Conservation (phyloP, 2,329 filamentous ascomycete species). For the Cercospora citrullina region DNA sequence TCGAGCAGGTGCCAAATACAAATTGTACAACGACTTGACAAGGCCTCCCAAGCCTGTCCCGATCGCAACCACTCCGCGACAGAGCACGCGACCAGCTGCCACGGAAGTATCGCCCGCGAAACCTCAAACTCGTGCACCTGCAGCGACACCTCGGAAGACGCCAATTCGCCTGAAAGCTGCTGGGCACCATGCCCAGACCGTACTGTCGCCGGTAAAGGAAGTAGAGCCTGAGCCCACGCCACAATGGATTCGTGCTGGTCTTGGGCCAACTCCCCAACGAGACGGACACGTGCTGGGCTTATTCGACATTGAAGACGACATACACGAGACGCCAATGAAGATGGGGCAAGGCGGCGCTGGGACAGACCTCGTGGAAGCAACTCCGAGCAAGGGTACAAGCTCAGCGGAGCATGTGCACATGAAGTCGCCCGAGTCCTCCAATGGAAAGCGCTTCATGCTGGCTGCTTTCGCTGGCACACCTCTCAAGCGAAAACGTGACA, state of each 20-base stretch:
- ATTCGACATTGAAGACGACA: conserved; percentile 63
- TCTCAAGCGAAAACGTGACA: conserved; percentile 50
- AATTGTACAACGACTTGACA: conserved; percentile 69
- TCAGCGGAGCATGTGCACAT: conserved; percentile 24
- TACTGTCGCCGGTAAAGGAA: conserved; percentile 29
- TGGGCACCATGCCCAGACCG: neutral
- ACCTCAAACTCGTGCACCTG: neutral
- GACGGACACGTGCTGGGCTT: conserved; percentile 75
- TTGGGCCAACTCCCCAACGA: conserved; percentile 78
- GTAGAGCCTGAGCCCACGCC: conserved; percentile 36
- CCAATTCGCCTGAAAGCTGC: conserved; percentile 20
- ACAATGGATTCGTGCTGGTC: conserved; percentile 35
- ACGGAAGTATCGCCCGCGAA: conserved; percentile 20
- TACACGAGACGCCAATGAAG: conserved; percentile 26
- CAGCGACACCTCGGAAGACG: conserved; percentile 25
- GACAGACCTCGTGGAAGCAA: conserved; percentile 41
- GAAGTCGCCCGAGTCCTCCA: conserved; percentile 54
- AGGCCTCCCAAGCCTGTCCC: conserved; percentile 47
- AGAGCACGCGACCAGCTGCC: conserved; percentile 21
- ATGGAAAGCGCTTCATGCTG: conserved; percentile 59
- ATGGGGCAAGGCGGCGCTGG: neutral
- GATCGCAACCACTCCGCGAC: conserved; percentile 47
- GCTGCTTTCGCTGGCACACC: conserved; percentile 66
- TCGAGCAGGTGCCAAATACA: conserved; percentile 67
- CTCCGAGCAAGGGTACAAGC: conserved; percentile 40